Evolutionary conservation across 345 rosid genomes (phyloP).

Genomic region (Gynandropsis gynandra): DNA sequence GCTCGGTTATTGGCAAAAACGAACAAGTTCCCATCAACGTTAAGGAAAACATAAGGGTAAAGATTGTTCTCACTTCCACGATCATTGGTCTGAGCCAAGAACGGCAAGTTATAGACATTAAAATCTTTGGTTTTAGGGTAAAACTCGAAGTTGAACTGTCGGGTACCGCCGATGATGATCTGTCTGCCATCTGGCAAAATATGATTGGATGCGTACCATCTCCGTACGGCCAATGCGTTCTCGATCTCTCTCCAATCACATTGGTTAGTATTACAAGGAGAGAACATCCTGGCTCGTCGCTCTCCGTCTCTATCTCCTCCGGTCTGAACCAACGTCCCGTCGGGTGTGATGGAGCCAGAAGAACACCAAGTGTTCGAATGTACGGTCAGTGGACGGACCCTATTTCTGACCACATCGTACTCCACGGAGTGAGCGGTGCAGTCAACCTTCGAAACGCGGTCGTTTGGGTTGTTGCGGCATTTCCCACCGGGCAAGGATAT

Average conservation of each 20-base stretch:
- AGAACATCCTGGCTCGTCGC: slow-evolving; percentile 38
- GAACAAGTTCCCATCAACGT: slow-evolving; percentile 57
- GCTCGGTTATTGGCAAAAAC: slow-evolving; percentile 71
- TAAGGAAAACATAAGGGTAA: slow-evolving; percentile 64
- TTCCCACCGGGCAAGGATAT: too few species aligned
- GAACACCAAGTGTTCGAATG: slow-evolving; percentile 80
- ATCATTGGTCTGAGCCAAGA: slow-evolving; percentile 55
- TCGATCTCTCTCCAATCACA: slow-evolving; percentile 67
- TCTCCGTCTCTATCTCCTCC: slow-evolving; percentile 60
- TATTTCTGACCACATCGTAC: slow-evolving; percentile 45
- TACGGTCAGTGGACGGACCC: slow-evolving; percentile 52
- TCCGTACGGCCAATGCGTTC: slow-evolving; percentile 36
- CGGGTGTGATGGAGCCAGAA: slow-evolving; percentile 56
- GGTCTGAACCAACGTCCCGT: slow-evolving; percentile 62
- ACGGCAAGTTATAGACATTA: slow-evolving; percentile 34
- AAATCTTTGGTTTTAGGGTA: slow-evolving; percentile 42
- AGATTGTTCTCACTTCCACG: slow-evolving; percentile 49
- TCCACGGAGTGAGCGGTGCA: slow-evolving; percentile 84
- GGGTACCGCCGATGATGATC: slow-evolving; percentile 60
- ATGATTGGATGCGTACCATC: slow-evolving; percentile 80
- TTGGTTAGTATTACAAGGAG: slow-evolving; percentile 32
- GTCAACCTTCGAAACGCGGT: slow-evolving; percentile 39
- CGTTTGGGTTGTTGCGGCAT: background rate
- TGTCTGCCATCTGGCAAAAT: slow-evolving; percentile 58
- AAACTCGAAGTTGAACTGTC: slow-evolving; percentile 62